Conservation (phyloP, 768 basidiomycete genomes). For the Suillus discolor region DNA sequence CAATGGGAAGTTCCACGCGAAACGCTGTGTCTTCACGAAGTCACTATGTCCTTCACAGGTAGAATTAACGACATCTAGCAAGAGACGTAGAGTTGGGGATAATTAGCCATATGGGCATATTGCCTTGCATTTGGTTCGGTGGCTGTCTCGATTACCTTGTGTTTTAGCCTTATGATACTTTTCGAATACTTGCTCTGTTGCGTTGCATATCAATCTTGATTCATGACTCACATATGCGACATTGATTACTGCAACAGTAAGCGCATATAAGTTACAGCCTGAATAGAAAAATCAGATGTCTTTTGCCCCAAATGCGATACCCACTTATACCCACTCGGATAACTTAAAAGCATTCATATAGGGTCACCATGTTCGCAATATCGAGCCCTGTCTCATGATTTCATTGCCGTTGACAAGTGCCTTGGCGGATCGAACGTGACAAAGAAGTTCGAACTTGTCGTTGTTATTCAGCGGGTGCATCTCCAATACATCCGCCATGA, state of each 20-base stretch:
- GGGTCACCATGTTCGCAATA: too few relatives aligned
- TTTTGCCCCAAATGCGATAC: too few relatives aligned
- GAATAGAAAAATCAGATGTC: too few relatives aligned
- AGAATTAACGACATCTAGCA: not conserved
- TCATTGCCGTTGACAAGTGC: constrained; percentile 60
- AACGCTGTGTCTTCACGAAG: not conserved
- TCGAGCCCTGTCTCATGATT: constrained; percentile 70
- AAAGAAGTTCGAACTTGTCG: too few relatives aligned
- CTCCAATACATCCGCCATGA: constrained; percentile 75
- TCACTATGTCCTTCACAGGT: not conserved
- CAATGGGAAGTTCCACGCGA: not conserved
- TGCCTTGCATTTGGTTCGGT: not conserved
- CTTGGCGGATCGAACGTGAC: too few relatives aligned
- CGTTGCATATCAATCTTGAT: not conserved
- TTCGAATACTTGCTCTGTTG: not conserved
- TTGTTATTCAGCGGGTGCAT: constrained; percentile 69
- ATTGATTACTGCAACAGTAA: too few relatives aligned
- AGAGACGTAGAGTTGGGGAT: not conserved
- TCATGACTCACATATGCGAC: not conserved
- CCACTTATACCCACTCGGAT: too few relatives aligned
- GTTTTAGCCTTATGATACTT: not conserved
- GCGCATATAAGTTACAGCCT: too few relatives aligned
- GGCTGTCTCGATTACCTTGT: not conserved
- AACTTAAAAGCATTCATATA: too few relatives aligned
- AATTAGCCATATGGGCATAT: not conserved